Conservation (phyloP, 192 early-diverging fungal species). For the Umbelopsis vinacea region DNA sequence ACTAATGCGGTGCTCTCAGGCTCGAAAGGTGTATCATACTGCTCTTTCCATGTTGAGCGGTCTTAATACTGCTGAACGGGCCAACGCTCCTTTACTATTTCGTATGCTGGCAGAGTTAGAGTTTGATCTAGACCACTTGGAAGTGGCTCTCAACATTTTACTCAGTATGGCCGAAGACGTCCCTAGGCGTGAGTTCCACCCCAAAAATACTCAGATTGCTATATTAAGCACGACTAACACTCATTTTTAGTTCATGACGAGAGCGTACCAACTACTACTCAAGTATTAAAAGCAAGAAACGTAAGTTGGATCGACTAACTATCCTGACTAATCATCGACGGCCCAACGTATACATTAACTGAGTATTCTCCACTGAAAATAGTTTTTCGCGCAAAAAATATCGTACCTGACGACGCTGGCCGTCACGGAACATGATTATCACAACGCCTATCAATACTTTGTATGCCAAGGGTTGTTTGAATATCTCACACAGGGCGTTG, state of each 20-base stretch:
- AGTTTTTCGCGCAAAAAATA: constrained; percentile 48
- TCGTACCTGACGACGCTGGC: constrained; percentile 41
- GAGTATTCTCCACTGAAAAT: neutral
- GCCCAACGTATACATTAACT: no score
- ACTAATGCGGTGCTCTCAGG: constrained; percentile 31
- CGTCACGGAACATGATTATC: constrained; percentile 32
- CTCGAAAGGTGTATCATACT: constrained; percentile 53
- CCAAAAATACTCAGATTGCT: neutral
- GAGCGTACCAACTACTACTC: constrained; percentile 26
- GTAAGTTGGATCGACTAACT: constrained; percentile 27
- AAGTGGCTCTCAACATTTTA: constrained; percentile 51
- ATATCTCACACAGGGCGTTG: constrained; percentile 45
- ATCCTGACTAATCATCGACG: neutral
- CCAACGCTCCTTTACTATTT: constrained; percentile 46
- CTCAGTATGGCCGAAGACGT: constrained; percentile 39
- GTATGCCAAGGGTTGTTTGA: constrained; percentile 51
- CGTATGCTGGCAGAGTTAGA: constrained; percentile 57
- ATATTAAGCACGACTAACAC: neutral
- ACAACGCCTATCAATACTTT: constrained; percentile 36
- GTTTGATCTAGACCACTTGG: constrained; percentile 46
- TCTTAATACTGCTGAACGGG: constrained; percentile 24
- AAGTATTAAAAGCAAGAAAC: constrained; percentile 45
- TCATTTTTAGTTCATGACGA: constrained; percentile 7
- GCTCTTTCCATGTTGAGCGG: constrained; percentile 38
- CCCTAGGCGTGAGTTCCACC: constrained; percentile 13